Evolutionary conservation across 2,329 filamentous ascomycete genomes (phyloP), one percentile per base, ranked within the genome.

Genomic region (Cadophora sp.): DNA sequence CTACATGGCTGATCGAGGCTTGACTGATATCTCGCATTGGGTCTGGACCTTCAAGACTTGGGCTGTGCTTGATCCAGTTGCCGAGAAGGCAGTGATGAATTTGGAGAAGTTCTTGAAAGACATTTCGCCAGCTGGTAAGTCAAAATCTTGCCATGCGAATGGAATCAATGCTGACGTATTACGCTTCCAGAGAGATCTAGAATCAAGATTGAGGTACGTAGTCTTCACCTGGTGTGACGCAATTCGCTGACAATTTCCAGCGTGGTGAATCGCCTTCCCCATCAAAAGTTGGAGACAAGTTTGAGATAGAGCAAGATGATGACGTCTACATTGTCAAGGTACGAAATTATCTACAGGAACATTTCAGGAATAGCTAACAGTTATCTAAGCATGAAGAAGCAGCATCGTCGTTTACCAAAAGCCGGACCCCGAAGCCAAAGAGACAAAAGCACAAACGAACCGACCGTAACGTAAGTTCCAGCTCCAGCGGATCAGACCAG

Each of bases 21-120:
- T 58, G 36, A 41, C 55, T 58, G 55, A 58, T 36, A 58, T 39
- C 8, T 58, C 55, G 1, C 55, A 58, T 24, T 58, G 55, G 55
- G 55, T 58, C 11, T 58, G 55, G 55, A 27, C 55, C 43, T 58
- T 58, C 55, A 58, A 58, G 36, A 22, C 33, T 39, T 58, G 55
- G 55, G 55, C 55, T 41, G 55, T 41, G 20, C 55, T 58, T 58
- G 55, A 58, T 43, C n/a, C 30, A 27, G 55, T 58, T 24, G 55
- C 55, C 20, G 55, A 58, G 22, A 58, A 58, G 33, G 55, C 55
- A 11, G 55, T 58, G 33, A 43, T 4, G 36, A 58, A 58, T 18
- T 24, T 58, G n/a, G 55, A 58, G 20, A 43, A 58, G 18, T 58
- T 58, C 20, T 43, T 58, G 55, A 58, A 22, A 2, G 55, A 58